Conservation (phyloP, 768 basidiomycete species). For the Phylloporus sp. region DNA sequence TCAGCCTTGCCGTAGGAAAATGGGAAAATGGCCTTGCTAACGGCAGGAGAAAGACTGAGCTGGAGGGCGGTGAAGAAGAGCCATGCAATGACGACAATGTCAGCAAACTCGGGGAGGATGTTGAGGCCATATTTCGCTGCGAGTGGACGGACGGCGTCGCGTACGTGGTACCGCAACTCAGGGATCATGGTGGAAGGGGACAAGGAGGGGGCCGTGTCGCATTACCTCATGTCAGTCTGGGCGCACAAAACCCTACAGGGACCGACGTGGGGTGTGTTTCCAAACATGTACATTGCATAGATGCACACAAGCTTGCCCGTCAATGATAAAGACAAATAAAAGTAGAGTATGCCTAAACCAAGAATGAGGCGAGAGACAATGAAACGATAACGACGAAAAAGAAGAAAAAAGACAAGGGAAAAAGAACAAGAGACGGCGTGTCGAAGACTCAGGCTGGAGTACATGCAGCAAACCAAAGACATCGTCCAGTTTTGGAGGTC, state of each 20-base stretch:
- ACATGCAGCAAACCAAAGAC: constrained; percentile 25
- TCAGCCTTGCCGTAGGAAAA: constrained; percentile 46
- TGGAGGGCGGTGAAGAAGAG: constrained; percentile 57
- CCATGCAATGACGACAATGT: constrained; percentile 51
- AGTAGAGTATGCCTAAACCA: constrained; percentile 28
- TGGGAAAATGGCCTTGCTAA: constrained; percentile 47
- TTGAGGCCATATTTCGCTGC: constrained; percentile 43
- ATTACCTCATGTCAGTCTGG: constrained; percentile 16
- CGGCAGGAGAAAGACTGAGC: constrained; percentile 50
- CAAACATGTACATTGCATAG: constrained; percentile 30
- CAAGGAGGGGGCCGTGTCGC: neutral
- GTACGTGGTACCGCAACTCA: constrained; percentile 27
- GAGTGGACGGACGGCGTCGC: constrained; percentile 27
- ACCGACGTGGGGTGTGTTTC: constrained; percentile 5
- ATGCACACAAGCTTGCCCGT: constrained; percentile 22
- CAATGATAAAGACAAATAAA: constrained; percentile 35
- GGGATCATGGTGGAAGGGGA: constrained; percentile 21
- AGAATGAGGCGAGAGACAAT: constrained; percentile 6
- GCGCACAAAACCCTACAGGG: constrained; percentile 11
- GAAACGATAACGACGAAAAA: constrained; percentile 3
- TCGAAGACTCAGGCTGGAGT: constrained; percentile 10
- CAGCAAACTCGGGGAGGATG: constrained; percentile 52
- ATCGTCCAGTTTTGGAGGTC: constrained; percentile 27
- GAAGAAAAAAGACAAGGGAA: neutral
- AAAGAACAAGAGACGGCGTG: constrained; percentile 2